Base-by-base conservation (phyloP, 495 filamentous ascomycete genomes). In the Hypoxylon perforatum region DNA sequence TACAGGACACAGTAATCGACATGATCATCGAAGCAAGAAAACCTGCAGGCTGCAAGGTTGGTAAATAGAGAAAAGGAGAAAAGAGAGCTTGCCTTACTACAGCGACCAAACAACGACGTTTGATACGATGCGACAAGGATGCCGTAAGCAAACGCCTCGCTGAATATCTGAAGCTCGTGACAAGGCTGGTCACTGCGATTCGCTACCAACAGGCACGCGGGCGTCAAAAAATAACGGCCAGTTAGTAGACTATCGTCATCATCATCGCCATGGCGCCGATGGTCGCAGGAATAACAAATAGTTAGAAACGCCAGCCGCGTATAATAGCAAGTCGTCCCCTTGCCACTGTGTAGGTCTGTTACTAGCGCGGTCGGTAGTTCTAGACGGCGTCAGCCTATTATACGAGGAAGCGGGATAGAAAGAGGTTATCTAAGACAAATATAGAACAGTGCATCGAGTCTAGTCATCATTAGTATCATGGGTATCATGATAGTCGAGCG, bases 71-170 rank as follows among this genome's bases (percentile, higher is more conserved):
- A 3, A 10, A 33, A 10, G 30, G 7, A 21, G 36, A 10, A 54
- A 17, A 54, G 10, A n/a, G 23, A 52, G 8, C 48, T 48, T 50
- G 41, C 9, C 10, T 25, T 53, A n/a, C 17, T 42, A 49, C 53
- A 33, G 14, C 28, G 33, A 28, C 52, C 55, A 22, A n/a, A 15
- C 18, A 65, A 47, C 42, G 30, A 48, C 23, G 39, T 7, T 17
- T 49, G 22, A 56, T 58, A 56, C 46, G 55, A 69, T n/a, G 7
- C 19, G 25, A 54, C 65, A 63, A 55, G 58, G 54, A 54, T 68
- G 11, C 28, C 17, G 52, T 42, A 46, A 46, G 53, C 41, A 33
- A 65, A 61, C n/a, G 66, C 61, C 66, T 65, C 21, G 54, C 50
- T 56, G 44, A 39, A 61, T 21, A 19, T 49, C 46, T 35, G 60